These are phyloP conservation scores for Ensete ventricosum DNA, from an alignment of 176 grass and related monocot species.

Conservation along the genomic window DNA sequence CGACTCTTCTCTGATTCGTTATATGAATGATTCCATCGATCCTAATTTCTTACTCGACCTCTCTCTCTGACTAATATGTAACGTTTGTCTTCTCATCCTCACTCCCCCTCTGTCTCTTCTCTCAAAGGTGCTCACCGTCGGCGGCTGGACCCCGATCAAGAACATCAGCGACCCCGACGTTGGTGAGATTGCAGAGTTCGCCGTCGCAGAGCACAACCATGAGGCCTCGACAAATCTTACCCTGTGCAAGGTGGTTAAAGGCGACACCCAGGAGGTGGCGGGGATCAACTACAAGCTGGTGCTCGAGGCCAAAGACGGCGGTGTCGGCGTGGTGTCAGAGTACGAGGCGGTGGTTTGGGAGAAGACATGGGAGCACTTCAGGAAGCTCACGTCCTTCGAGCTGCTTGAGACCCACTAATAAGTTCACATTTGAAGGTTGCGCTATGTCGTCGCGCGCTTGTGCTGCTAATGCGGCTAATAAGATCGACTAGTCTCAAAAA, in stretches of 20 bases:
- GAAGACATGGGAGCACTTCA: constrained; percentile 31
- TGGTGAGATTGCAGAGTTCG: not conserved
- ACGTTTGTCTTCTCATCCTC: too few species aligned
- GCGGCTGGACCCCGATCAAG: not conserved
- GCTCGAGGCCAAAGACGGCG: not conserved
- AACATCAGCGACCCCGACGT: not conserved
- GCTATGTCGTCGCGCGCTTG: too few species aligned
- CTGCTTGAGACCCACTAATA: too few species aligned
- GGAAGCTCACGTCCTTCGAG: constrained; percentile 33
- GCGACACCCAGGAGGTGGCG: not conserved
- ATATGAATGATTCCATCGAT: too few species aligned
- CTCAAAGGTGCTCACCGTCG: not conserved
- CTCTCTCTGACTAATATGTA: too few species aligned
- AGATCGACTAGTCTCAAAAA: too few species aligned
- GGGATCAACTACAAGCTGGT: not conserved
- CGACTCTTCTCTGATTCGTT: too few species aligned
- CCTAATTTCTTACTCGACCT: too few species aligned
- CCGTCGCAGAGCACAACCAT: not conserved
- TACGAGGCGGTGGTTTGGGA: constrained; percentile 31
- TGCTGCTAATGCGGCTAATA: too few species aligned
- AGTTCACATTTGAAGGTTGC: too few species aligned
- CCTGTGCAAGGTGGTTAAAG: not conserved
- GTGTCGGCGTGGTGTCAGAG: not conserved
- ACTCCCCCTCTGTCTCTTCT: too few species aligned
- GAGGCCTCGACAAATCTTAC: not conserved